phyloP scores from a whole-genome alignment of 78 protist genomes.

The Pelomyxa schiedti region DNA sequence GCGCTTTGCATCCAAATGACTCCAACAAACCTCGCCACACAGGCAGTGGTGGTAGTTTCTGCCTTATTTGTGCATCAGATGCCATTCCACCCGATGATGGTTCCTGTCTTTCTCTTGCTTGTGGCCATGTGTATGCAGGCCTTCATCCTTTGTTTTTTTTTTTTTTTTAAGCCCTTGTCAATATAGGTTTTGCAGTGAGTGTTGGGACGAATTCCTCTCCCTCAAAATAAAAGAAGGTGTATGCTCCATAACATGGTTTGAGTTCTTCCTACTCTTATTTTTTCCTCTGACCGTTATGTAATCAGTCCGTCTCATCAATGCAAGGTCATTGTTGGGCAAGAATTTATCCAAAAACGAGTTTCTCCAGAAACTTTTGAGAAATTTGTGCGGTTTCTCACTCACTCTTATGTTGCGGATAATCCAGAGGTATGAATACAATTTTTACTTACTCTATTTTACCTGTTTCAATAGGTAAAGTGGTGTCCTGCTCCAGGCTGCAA shows the following conservation, averaged over 20 bases:
- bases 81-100: neutral
- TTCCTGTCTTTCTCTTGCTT: neutral
- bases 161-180: neutral
- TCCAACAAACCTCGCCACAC: neutral
- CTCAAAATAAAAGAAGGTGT: neutral
- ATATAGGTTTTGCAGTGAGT: neutral
- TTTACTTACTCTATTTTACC: neutral
- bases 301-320: neutral
- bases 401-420: neutral
- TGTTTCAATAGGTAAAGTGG: neutral
- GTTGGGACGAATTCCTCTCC: neutral
- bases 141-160: neutral
- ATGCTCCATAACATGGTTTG: neutral
- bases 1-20: no score
- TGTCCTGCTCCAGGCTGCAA: slow-evolving; percentile 3
- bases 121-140: neutral
- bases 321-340: neutral
- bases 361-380: neutral
- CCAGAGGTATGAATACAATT: neutral
- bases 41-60: neutral
- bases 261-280: neutral
- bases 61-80: neutral
- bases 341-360: neutral
- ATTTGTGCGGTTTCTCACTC: neutral
- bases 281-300: neutral